Conservation (phyloP, 148 eudicot genomes). For the Talinum fruticosum region DNA sequence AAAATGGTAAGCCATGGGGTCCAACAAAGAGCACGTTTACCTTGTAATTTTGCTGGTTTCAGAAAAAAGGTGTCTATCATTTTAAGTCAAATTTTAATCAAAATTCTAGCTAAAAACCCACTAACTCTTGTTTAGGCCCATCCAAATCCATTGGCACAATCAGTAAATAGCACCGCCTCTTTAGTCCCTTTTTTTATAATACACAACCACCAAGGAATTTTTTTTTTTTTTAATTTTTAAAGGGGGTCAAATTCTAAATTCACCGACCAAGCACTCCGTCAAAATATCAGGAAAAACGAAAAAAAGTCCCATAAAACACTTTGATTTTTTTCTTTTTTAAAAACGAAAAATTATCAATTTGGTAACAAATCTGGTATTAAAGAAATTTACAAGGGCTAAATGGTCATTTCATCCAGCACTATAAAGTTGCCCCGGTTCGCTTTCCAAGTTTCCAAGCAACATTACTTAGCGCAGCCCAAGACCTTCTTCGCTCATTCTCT, state of each 20-base stretch:
- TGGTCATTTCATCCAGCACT: constrained; percentile 32
- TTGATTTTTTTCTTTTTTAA: neutral
- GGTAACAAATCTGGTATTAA: constrained; percentile 30
- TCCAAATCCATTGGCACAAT: constrained; percentile 30
- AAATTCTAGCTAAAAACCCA: constrained; percentile 19
- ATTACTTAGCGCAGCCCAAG: constrained; percentile 40
- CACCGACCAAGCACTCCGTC: neutral
- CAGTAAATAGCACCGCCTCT: constrained; percentile 14
- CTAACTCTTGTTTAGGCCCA: constrained; percentile 14
- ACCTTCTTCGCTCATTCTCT: constrained; percentile 25
- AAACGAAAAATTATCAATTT: neutral
- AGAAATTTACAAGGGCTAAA: constrained; percentile 29
- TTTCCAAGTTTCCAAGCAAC: no score
- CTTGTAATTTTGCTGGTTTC: constrained; percentile 16
- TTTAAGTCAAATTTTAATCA: constrained; percentile 17
- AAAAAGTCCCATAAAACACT: neutral
- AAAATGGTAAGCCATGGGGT: constrained; percentile 11
- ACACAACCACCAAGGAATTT: no score
- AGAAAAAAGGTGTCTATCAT: constrained; percentile 26
- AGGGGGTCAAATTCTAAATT: constrained; percentile 7
- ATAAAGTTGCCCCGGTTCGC: constrained; percentile 56
- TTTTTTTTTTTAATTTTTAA: neutral
- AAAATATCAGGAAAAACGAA: neutral
- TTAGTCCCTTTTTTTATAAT: neutral
- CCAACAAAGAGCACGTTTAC: constrained; percentile 18